Percentiles rank a stretch among this genome's conserved stretches.
Conservation (phyloP, 2,329 filamentous ascomycete species). For the Knoxdaviesia proteae region DNA sequence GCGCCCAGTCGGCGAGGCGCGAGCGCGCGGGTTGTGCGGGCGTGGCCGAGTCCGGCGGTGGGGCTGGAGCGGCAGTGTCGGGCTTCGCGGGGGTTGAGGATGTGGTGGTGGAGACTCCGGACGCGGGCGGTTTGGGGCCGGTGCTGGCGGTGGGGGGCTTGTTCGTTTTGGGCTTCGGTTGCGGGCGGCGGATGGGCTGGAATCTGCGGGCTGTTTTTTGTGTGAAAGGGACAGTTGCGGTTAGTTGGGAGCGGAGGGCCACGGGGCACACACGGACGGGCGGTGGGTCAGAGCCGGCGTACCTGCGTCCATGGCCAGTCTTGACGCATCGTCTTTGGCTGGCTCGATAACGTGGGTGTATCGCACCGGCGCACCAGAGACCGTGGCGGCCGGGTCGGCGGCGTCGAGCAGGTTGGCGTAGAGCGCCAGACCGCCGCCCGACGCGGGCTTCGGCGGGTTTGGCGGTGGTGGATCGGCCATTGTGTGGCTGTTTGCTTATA, state of each 20-base stretch:
- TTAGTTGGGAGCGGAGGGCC: neutral
- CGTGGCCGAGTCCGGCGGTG: conserved; percentile 14
- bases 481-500: neutral
- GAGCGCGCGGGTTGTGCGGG: conserved; percentile 28
- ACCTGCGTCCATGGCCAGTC: conserved; percentile 20
- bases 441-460: conserved; percentile 15
- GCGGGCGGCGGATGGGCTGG: conserved; percentile 66
- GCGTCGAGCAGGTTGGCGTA: conserved; percentile 67
- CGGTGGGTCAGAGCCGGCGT: neutral
- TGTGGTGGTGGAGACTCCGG: conserved; percentile 9
- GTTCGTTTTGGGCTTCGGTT: conserved; percentile 38
- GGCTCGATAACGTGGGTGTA: conserved; percentile 31
- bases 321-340: too few species aligned
- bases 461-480: conserved; percentile 7
- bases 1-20: conserved; percentile 63
- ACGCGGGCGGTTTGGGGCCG: conserved; percentile 9
- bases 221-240: conserved; percentile 7
- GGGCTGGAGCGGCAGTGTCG: conserved; percentile 11
- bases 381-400: conserved; percentile 32
- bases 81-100: conserved; percentile 15
- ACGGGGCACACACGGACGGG: too few species aligned
- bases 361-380: conserved; percentile 54
- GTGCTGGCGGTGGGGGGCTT: conserved; percentile 17
- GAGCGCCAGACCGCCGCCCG: conserved; percentile 41
- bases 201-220: conserved; percentile 47